Evolutionary conservation across 2,329 filamentous ascomycete species (phyloP).

Genomic region (Trichothecium sympodiale): DNA sequence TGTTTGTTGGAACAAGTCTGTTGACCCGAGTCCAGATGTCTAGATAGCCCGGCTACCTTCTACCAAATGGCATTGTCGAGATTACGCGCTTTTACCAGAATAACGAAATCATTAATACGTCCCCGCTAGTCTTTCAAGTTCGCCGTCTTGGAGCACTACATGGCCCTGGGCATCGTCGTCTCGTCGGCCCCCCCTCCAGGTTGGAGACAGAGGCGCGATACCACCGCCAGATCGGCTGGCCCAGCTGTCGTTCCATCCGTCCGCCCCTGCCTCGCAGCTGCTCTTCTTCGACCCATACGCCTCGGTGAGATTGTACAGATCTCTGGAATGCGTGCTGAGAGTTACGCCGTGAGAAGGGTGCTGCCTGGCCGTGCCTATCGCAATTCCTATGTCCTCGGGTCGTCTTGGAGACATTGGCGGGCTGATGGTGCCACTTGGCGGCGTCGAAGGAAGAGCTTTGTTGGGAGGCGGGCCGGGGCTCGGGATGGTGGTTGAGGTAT

Average conservation of each 20-base stretch:
- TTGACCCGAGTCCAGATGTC: no score
- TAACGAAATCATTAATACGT: conserved; percentile 9
- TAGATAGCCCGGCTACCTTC: not conserved
- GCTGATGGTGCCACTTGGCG: conserved; percentile 9
- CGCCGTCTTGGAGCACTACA: conserved; percentile 10
- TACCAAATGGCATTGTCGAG: not conserved
- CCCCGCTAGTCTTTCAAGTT: conserved; percentile 16
- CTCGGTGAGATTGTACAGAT: conserved; percentile 19
- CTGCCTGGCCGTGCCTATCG: conserved; percentile 6
- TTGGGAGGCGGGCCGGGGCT: conserved; percentile 32
- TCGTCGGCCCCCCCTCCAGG: conserved; percentile 6
- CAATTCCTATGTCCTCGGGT: conserved; percentile 8
- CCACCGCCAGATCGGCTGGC: conserved; percentile 19
- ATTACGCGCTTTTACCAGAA: not conserved
- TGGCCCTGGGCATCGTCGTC: conserved; percentile 1
- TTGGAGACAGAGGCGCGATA: not conserved
- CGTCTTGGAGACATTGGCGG: conserved; percentile 4
- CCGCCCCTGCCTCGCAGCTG: conserved; percentile 2
- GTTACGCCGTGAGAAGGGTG: conserved; percentile 8
- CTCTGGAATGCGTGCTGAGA: conserved; percentile 13
- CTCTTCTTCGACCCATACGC: conserved; percentile 14
- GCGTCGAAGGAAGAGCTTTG: conserved; percentile 27
- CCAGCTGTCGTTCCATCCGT: conserved; percentile 17
- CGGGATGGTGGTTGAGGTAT: conserved; percentile 8
- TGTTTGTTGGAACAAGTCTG: no score